Evolutionary conservation across 2,329 filamentous ascomycete species (phyloP).

Genomic region (Cytospora schulzeri): DNA sequence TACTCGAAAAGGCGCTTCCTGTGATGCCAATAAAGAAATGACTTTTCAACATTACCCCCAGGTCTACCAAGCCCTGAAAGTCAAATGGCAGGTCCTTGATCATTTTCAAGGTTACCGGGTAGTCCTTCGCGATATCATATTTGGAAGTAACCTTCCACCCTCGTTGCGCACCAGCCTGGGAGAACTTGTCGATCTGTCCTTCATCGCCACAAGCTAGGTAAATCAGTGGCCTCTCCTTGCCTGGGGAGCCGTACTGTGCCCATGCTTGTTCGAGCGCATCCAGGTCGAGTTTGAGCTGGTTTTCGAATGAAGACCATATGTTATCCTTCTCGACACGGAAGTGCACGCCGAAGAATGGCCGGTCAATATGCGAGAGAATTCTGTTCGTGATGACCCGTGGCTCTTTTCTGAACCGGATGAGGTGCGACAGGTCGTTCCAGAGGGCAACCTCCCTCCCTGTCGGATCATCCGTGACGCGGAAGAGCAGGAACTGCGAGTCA

Average conservation of each 20-base stretch:
- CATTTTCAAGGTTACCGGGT: constrained; percentile 28
- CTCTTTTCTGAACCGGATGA: constrained; percentile 37
- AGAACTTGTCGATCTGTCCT: constrained; percentile 37
- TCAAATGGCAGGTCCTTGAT: constrained; percentile 35
- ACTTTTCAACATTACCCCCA: constrained; percentile 35
- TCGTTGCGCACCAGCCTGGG: constrained; percentile 33
- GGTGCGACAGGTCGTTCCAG: constrained; percentile 39
- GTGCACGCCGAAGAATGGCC: constrained; percentile 40
- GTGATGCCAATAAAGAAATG: constrained; percentile 36
- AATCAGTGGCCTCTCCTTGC: constrained; percentile 34
- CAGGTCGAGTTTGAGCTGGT: constrained; percentile 38
- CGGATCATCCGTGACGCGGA: constrained; percentile 41
- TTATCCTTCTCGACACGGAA: constrained; percentile 41
- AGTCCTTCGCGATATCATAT: constrained; percentile 33
- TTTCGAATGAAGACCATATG: constrained; percentile 40
- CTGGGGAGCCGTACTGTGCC: constrained; percentile 31
- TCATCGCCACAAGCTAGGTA: constrained; percentile 41
- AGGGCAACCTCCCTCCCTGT: constrained; percentile 37
- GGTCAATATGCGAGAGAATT: constrained; percentile 32
- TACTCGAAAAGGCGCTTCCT: constrained; percentile 35
- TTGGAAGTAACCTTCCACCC: constrained; percentile 42
- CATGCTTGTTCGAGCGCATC: constrained; percentile 39
- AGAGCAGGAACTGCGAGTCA: constrained; percentile 38
- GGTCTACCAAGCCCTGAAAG: constrained; percentile 37
- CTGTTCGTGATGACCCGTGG: constrained; percentile 33